Conservation (phyloP, 2,329 filamentous ascomycete genomes). For the Colletotrichum lupini region DNA sequence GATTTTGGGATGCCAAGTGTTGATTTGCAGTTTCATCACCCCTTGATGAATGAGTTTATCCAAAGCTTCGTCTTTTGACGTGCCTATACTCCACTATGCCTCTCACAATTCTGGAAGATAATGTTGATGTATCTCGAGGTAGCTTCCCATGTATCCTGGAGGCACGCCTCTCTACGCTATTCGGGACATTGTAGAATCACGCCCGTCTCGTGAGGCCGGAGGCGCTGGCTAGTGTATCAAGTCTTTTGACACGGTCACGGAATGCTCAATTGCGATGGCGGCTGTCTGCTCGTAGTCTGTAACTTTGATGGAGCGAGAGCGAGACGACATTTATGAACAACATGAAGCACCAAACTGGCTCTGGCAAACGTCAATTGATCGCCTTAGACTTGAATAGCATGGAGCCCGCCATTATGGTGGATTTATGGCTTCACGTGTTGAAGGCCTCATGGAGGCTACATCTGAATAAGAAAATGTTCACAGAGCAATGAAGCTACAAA, state of each 20-base stretch:
- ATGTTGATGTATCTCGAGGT: background rate
- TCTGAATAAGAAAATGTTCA: no score
- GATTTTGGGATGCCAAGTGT: slow-evolving; percentile 10
- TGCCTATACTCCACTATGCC: background rate
- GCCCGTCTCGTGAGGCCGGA: background rate
- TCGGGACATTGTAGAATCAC: background rate
- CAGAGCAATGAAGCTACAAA: no score
- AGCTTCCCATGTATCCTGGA: background rate
- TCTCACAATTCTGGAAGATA: background rate
- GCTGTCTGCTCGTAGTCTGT: background rate
- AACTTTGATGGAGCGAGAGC: no score
- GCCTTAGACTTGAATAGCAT: no score
- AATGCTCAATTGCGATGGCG: background rate
- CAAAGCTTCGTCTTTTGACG: background rate
- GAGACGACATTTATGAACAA: no score
- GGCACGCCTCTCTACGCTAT: background rate
- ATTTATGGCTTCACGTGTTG: no score
- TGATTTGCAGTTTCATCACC: slow-evolving; percentile 19
- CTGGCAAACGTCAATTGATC: no score
- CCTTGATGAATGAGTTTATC: slow-evolving; percentile 12
- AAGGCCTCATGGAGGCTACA: no score
- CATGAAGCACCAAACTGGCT: no score
- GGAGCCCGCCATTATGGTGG: no score
- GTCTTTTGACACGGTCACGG: background rate
- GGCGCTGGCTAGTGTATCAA: background rate